Conservation (phyloP, 2,329 filamentous ascomycete genomes). For the Aspergillus niger region DNA sequence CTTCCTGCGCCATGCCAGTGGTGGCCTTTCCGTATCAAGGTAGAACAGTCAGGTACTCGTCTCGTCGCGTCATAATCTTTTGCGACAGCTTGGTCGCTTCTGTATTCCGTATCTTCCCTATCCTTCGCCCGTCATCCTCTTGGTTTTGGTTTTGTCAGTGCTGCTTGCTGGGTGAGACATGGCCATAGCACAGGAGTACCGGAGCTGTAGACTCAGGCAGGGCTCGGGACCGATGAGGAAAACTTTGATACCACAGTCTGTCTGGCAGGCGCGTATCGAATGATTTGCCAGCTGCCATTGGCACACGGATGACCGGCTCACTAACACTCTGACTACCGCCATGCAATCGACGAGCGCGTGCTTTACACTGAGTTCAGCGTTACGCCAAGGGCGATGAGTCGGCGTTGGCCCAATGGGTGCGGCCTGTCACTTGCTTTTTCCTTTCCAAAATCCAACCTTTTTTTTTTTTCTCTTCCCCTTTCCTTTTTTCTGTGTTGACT, state of each 20-base stretch:
- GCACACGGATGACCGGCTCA: conserved; percentile 20
- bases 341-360: conserved; percentile 25
- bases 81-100: conserved; percentile 5
- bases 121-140: not conserved
- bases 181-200: conserved; percentile 8
- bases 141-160: not conserved
- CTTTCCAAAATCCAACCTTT: conserved; percentile 7
- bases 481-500: conserved; percentile 1
- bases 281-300: conserved; percentile 22
- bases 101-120: conserved; percentile 8
- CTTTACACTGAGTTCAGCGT: conserved; percentile 19
- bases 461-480: conserved; percentile 3
- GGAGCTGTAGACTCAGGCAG: conserved; percentile 14
- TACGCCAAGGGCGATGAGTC: conserved; percentile 16
- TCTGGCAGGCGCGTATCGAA: conserved; percentile 21
- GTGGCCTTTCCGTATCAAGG: not conserved
- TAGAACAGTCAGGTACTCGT: conserved; percentile 1
- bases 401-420: conserved; percentile 17
- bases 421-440: not conserved
- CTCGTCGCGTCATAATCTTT: conserved; percentile 9
- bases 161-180: not conserved
- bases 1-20: conserved; percentile 8
- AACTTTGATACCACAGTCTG: conserved; percentile 14
- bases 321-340: conserved; percentile 19
- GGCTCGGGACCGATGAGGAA: conserved; percentile 15